phyloP scores from a whole-genome alignment of 208 protist genomes.

The Sergeia podlipaevii region DNA sequence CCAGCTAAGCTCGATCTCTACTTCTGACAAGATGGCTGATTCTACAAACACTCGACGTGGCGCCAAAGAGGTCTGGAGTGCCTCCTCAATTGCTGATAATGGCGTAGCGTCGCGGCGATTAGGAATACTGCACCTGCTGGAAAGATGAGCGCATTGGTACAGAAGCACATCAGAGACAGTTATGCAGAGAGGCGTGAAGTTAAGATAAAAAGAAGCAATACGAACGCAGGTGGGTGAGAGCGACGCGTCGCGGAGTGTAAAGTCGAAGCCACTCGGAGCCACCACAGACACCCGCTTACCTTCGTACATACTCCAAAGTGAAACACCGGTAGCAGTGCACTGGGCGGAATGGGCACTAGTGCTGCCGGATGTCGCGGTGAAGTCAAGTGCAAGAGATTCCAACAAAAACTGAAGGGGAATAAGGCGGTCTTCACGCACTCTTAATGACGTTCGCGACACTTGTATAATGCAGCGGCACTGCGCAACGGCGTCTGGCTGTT shows the following conservation, averaged over 20 bases:
- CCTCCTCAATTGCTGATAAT: constrained; percentile 4
- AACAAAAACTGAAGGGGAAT: constrained; percentile 18
- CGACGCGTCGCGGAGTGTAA: constrained; percentile 36
- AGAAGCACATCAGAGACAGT: constrained; percentile 54
- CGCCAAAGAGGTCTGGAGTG: background rate
- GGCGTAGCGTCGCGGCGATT: constrained; percentile 10
- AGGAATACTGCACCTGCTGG: constrained; percentile 37
- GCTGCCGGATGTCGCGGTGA: constrained; percentile 18
- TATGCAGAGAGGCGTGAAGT: constrained; percentile 35
- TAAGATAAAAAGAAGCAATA: constrained; percentile 24
- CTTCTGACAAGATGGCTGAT: constrained; percentile 26
- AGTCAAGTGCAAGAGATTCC: constrained; percentile 19
- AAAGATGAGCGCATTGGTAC: too few species aligned
- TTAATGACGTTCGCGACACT: constrained; percentile 10
- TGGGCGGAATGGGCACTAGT: constrained; percentile 31
- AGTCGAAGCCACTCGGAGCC: constrained; percentile 37
- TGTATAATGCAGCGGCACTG: constrained; percentile 13
- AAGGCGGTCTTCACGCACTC: constrained; percentile 17
- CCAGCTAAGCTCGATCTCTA: constrained; percentile 39
- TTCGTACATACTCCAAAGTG: constrained; percentile 31
- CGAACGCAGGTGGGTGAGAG: constrained; percentile 13
- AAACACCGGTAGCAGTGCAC: constrained; percentile 35
- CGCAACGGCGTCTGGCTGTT: background rate
- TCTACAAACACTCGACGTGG: constrained; percentile 20
- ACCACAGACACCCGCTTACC: constrained; percentile 23